Conservation (phyloP, 2,329 filamentous ascomycete species). For the Chrysoporthe deuterocubensis region DNA sequence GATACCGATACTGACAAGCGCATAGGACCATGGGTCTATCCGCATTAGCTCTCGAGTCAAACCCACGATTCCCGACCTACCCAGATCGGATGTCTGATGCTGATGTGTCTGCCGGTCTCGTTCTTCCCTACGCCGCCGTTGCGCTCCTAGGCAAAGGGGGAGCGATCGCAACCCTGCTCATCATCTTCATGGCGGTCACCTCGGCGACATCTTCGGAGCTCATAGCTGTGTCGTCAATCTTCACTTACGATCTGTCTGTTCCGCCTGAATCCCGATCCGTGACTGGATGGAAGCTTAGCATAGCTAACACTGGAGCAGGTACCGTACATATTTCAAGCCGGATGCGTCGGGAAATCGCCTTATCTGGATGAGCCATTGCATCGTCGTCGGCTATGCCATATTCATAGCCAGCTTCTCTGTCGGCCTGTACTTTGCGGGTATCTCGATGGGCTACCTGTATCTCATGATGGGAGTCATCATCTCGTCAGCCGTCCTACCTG, state of each 20-base stretch:
- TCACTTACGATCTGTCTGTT: conserved; percentile 74
- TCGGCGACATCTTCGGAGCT: conserved; percentile 81
- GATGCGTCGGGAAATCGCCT: conserved; percentile 73
- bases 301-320: conserved; percentile 40
- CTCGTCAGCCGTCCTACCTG: conserved; percentile 81
- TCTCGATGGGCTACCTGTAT: conserved; percentile 88
- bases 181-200: conserved; percentile 91
- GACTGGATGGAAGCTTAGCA: background rate
- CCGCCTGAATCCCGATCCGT: background rate
- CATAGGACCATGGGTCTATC: conserved; percentile 75
- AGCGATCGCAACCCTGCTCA: conserved; percentile 75
- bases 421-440: conserved; percentile 72
- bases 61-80: conserved; percentile 72
- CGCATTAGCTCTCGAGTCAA: conserved; percentile 77
- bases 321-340: conserved; percentile 85
- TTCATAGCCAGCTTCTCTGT: conserved; percentile 80
- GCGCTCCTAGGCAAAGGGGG: conserved; percentile 82
- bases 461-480: conserved; percentile 93
- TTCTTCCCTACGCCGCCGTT: conserved; percentile 83
- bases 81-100: conserved; percentile 71
- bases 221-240: conserved; percentile 86
- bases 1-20: background rate
- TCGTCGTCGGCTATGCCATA: conserved; percentile 72
- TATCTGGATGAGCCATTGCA: conserved; percentile 78
- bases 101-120: conserved; percentile 82